Percentiles rank a stretch among this genome's conserved stretches.
These are phyloP conservation scores for Pseudocohnilembus persalinus DNA, from an alignment of 169 alveolate genomes.

Conservation along the genomic window DNA sequence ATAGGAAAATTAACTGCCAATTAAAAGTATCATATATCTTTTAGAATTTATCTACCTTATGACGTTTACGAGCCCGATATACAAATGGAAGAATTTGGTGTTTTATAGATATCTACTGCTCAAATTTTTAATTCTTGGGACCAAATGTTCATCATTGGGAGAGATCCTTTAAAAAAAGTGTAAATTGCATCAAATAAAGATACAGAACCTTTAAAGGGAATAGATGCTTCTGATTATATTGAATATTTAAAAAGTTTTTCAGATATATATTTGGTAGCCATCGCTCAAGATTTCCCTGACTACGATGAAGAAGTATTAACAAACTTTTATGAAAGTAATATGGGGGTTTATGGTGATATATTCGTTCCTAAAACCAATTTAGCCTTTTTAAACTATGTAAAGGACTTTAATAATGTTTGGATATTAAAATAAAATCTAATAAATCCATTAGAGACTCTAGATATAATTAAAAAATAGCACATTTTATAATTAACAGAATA, in stretches of 20 bases:
- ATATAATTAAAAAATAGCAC: neutral
- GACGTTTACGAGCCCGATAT: neutral
- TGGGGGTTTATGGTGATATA: neutral
- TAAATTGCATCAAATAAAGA: neutral
- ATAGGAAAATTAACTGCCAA: neutral
- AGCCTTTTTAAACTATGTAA: neutral
- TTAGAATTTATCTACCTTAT: neutral
- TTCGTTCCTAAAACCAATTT: neutral
- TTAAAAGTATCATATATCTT: neutral
- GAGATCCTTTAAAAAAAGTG: neutral
- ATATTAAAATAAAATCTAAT: no score
- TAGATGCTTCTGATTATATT: neutral
- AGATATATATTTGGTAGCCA: neutral
- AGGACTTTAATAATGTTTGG: neutral
- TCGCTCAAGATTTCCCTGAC: neutral
- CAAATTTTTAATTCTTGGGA: neutral
- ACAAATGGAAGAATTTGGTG: neutral
- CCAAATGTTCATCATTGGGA: neutral
- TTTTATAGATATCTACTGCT: neutral
- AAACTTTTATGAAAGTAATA: neutral
- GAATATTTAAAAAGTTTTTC: neutral
- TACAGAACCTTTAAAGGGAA: neutral
- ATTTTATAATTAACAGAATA: no score
- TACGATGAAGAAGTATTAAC: neutral
- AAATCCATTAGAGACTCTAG: neutral